These are phyloP conservation scores for Chaetomiaceae sp. DNA, from an alignment of 2,329 filamentous ascomycete genomes.

Conservation along the genomic window DNA sequence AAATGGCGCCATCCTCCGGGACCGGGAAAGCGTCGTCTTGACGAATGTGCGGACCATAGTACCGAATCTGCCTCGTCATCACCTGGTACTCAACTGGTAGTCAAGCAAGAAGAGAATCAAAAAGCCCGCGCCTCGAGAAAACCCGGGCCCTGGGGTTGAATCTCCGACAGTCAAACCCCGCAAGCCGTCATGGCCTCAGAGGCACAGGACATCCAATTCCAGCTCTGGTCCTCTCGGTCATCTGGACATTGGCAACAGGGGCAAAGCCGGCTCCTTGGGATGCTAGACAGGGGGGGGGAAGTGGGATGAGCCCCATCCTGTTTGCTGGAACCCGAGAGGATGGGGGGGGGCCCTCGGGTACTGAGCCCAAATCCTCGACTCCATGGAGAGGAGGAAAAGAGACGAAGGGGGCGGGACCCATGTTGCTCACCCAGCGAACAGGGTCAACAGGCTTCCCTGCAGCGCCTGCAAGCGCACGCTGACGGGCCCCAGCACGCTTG, in stretches of 20 bases:
- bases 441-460: too few relatives aligned
- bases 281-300: background rate
- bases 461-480: too few relatives aligned
- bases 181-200: background rate
- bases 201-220: background rate
- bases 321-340: background rate
- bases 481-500: too few relatives aligned
- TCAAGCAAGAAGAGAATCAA: background rate
- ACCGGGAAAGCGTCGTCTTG: background rate
- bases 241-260: background rate
- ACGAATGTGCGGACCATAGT: background rate
- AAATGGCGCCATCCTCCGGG: slow-evolving; percentile 14
- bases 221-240: background rate
- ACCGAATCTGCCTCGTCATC: slow-evolving; percentile 2
- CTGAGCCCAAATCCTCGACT: background rate
- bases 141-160: background rate
- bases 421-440: too few relatives aligned
- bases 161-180: background rate
- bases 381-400: too few relatives aligned
- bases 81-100: background rate
- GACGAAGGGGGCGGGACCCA: too few relatives aligned
- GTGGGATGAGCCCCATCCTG: background rate
- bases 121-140: background rate
- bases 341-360: background rate
- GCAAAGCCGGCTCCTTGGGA: slow-evolving; percentile 4